These are phyloP conservation scores for Miamiensis avidus DNA, from an alignment of 169 alveolate species.

Conservation along the genomic window DNA sequence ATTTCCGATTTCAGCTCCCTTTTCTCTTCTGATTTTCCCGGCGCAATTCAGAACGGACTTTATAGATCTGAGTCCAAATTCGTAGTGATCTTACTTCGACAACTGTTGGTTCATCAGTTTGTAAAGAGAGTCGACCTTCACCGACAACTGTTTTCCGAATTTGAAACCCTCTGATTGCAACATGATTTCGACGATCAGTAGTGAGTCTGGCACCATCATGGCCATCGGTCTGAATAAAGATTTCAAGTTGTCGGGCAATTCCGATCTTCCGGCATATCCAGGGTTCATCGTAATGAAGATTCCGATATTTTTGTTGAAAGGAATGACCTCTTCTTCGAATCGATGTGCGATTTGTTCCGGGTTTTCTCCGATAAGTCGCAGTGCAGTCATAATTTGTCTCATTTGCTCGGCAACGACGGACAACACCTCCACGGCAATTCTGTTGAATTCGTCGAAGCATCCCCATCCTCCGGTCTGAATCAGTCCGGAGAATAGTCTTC, in stretches of 20 bases:
- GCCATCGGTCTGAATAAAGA: conserved; percentile 91
- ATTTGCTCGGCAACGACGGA: conserved; percentile 96
- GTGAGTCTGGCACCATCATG: conserved; percentile 93
- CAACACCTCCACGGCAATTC: conserved; percentile 95
- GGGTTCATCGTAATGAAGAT: conserved; percentile 92
- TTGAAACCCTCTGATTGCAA: conserved; percentile 87
- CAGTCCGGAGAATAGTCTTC: conserved; percentile 95
- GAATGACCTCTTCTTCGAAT: conserved; percentile 78
- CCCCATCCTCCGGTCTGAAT: conserved; percentile 97
- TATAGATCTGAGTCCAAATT: conserved; percentile 88
- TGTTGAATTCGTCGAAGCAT: conserved; percentile 98
- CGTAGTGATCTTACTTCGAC: conserved; percentile 90
- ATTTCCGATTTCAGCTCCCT: conserved; percentile 23
- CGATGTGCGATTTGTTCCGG: conserved; percentile 67
- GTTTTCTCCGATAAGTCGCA: conserved; percentile 56
- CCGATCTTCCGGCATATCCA: conserved; percentile 91
- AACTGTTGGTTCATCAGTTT: conserved; percentile 92
- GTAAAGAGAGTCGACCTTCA: conserved; percentile 89
- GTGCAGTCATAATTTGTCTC: conserved; percentile 89
- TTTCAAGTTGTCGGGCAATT: conserved; percentile 87
- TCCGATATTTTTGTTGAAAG: conserved; percentile 74
- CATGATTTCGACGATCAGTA: conserved; percentile 84
- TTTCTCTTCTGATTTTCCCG: conserved; percentile 80
- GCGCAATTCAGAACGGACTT: conserved; percentile 86
- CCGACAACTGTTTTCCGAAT: conserved; percentile 65